phyloP scores from a whole-genome alignment of 257 asterid species.

The Primulina eburnea region DNA sequence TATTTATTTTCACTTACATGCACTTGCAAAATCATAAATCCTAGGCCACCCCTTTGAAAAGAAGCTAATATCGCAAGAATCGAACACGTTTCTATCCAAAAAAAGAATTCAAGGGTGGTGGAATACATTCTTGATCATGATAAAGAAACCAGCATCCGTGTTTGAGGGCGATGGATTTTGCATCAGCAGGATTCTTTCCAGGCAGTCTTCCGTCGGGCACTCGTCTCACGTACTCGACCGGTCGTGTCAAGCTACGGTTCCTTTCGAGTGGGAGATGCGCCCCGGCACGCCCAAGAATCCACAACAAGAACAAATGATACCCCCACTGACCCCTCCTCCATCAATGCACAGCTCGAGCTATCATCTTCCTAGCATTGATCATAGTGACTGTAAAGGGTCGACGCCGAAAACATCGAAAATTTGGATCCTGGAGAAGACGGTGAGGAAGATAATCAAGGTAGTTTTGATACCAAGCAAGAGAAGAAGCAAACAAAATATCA shows the following conservation, averaged over 20 bases:
- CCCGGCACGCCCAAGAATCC: conserved; percentile 67
- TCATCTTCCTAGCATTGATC: conserved; percentile 45
- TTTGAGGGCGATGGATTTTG: conserved; percentile 47
- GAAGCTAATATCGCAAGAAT: not conserved
- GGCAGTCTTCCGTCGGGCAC: conserved; percentile 47
- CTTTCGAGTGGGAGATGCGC: conserved; percentile 70
- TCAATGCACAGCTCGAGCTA: conserved; percentile 46
- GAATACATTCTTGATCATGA: conserved; percentile 15
- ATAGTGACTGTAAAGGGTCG: conserved; percentile 15
- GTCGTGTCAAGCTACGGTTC: conserved; percentile 56
- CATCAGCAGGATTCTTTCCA: conserved; percentile 39
- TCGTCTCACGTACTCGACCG: conserved; percentile 43
- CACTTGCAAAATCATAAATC: not conserved
- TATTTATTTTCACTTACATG: conserved; percentile 6
- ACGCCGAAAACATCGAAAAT: conserved; percentile 17
- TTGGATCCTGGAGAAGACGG: conserved; percentile 34
- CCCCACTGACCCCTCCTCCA: conserved; percentile 71
- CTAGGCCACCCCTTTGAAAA: not conserved
- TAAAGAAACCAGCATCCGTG: conserved; percentile 31
- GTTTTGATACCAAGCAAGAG: conserved; percentile 24
- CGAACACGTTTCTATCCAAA: not conserved
- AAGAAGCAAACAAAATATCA: conserved; percentile 24
- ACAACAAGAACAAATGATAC: conserved; percentile 41
- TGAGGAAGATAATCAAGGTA: conserved; percentile 20
- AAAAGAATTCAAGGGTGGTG: conserved; percentile 24